Percentiles rank a stretch among this genome's conserved stretches.
phyloP scores from a whole-genome alignment of 106 monocot species.

The Dendrobium officinale region DNA sequence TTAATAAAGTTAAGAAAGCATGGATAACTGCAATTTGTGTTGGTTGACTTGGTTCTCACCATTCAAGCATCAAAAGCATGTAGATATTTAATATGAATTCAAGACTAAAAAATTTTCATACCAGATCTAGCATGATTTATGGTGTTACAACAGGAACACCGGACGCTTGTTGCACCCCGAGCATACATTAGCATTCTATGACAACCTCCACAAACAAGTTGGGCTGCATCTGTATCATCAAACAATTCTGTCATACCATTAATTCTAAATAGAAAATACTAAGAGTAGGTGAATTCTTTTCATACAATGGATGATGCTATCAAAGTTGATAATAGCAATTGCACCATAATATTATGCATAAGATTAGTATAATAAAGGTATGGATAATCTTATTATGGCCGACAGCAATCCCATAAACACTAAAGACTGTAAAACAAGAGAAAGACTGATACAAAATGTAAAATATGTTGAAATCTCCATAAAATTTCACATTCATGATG shows the following conservation, averaged over 20 bases:
- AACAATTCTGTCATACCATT: not conserved
- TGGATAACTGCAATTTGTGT: not conserved
- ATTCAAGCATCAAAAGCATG: constrained; percentile 1
- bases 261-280: not conserved
- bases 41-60: not conserved
- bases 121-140: constrained; percentile 55
- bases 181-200: constrained; percentile 48
- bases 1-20: not conserved
- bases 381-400: not conserved
- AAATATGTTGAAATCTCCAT: not conserved
- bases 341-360: not conserved
- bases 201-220: constrained; percentile 58
- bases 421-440: not conserved
- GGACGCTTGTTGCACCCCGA: constrained; percentile 49
- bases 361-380: not conserved
- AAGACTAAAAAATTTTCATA: constrained; percentile 5
- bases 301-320: not conserved
- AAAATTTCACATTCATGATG: not conserved
- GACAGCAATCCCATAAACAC: not conserved
- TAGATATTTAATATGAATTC: not conserved
- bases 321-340: not conserved
- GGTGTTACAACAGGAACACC: constrained; percentile 60
- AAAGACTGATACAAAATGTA: not conserved
- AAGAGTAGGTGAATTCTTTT: not conserved
- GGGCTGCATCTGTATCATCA: constrained; percentile 33